Percentiles rank a stretch among this genome's conserved stretches.
Evolutionary conservation across 2,329 filamentous ascomycete genomes (phyloP).

Genomic region (Colletotrichum sp.): DNA sequence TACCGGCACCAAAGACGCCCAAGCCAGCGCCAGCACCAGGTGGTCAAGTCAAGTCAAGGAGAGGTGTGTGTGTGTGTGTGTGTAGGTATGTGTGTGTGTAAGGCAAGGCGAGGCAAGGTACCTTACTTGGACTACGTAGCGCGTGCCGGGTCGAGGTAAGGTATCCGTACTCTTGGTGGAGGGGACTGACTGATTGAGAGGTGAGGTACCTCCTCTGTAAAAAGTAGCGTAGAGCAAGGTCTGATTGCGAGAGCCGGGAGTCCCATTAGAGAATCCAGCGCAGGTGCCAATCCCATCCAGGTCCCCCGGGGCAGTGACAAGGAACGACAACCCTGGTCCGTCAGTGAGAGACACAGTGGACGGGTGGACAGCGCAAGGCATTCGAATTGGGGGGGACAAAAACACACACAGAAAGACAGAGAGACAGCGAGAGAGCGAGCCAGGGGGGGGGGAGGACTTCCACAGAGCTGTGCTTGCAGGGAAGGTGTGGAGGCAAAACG

Average conservation of each 20-base stretch:
- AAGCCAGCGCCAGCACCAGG: not conserved
- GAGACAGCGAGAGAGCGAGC: not conserved
- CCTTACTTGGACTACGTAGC: not conserved
- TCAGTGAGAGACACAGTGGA: not conserved
- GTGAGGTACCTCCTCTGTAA: not conserved
- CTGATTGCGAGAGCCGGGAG: not conserved
- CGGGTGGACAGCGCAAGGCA: not conserved
- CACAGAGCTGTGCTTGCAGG: constrained; percentile 6
- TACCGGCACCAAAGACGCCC: not conserved
- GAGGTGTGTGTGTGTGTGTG: not conserved
- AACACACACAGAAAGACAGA: not conserved
- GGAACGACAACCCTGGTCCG: not conserved
- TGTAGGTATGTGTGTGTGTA: not conserved
- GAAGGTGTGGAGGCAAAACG: constrained; percentile 17
- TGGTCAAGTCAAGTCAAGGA: not conserved
- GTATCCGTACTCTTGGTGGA: not conserved
- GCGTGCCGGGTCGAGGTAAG: not conserved
- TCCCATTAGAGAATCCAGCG: not conserved
- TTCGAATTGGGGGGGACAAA: not conserved
- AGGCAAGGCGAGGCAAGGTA: not conserved
- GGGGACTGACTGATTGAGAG: not conserved
- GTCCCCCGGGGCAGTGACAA: not conserved
- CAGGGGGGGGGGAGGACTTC: not conserved
- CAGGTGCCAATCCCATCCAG: not conserved
- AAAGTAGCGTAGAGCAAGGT: not conserved